Evolutionary conservation across 345 rosid species (phyloP).

Genomic region (Laguncularia racemosa): DNA sequence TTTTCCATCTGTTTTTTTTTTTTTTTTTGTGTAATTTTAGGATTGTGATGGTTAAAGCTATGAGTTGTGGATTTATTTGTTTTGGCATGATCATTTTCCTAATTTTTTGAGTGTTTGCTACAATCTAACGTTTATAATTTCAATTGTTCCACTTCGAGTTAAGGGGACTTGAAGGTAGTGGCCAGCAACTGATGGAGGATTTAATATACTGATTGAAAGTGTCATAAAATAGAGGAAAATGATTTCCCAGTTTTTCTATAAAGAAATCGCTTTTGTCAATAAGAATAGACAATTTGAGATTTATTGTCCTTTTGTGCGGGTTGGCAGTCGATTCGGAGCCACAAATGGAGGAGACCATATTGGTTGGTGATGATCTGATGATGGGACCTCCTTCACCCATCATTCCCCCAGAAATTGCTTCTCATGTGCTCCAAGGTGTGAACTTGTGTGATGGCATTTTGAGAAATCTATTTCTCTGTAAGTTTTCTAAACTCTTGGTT

Average conservation of each 20-base stretch:
- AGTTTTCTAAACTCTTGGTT: conserved; percentile 18
- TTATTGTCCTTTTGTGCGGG: conserved; percentile 13
- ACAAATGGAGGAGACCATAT: conserved; percentile 87
- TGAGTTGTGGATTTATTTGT: background rate
- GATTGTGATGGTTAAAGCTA: background rate
- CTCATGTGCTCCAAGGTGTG: conserved; percentile 84
- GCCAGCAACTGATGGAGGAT: too few species aligned
- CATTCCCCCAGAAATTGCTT: conserved; percentile 84
- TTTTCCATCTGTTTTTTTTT: background rate
- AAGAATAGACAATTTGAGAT: background rate
- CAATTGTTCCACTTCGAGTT: too few species aligned
- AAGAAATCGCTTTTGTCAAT: too few species aligned
- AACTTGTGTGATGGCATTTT: conserved; percentile 76
- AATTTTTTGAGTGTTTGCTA: too few species aligned
- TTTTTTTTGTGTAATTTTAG: background rate
- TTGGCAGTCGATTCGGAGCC: conserved; percentile 83
- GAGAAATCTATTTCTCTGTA: conserved; percentile 82
- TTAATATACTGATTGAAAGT: too few species aligned
- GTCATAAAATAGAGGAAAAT: too few species aligned
- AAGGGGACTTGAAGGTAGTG: too few species aligned
- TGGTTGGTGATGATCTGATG: conserved; percentile 95
- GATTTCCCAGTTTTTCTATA: too few species aligned
- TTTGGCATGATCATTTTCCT: too few species aligned
- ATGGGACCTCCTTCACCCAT: conserved; percentile 86
- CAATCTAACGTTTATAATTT: too few species aligned